Base-by-base conservation (phyloP, 2,329 filamentous ascomycete genomes). In the Nothophaeocryptopus gaeumannii region DNA sequence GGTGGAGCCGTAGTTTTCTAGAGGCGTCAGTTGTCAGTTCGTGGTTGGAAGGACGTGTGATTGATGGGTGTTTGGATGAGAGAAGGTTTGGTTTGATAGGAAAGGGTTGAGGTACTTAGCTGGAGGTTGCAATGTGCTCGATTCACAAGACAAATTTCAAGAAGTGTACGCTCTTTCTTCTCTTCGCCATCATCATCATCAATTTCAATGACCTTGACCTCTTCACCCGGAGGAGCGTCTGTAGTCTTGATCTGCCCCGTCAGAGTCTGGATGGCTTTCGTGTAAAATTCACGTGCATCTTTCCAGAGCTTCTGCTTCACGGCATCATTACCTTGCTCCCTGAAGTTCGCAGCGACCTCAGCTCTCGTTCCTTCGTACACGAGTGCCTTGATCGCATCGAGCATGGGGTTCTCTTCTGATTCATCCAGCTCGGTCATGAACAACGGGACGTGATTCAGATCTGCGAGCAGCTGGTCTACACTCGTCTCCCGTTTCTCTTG, bases 381-480 rank as follows among this genome's bases (percentile, higher is more conserved):
- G 34, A 99, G 76, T 0, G 93, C 92, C 66, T 88, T 86, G 53
- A 99, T 78, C 0, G 93, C 95, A 62, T 95, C 90, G 0, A 96
- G 77, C 59, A 88, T 84, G 54, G 86, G 77, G 65, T 96, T 96
- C 57, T 95, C 87, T 31, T 61, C 56, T 10, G 78, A 78, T 51
- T 81, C 78, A 51, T 81, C 88, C 31, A 96, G 78, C 59, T 88
- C 85, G 29, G 90, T 97, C 93, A 99, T 99, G 77, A 99, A 99
- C 33, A 99, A 79, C 5, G 93, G 93, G 40, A 80, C 78, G 57
- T 83, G 81, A 64, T 86, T 86, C 72, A 88, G 75, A 61, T 85
- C 80, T 39, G 76, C 72, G 35, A 84, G 63, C 32, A 88, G 71
- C 58, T 87, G 81, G 40, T 84, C 80, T 1, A 74, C 74, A 4